Evolutionary conservation across 1,139 yeast species (phyloP).

Genomic region (Kodamaea arcana): DNA sequence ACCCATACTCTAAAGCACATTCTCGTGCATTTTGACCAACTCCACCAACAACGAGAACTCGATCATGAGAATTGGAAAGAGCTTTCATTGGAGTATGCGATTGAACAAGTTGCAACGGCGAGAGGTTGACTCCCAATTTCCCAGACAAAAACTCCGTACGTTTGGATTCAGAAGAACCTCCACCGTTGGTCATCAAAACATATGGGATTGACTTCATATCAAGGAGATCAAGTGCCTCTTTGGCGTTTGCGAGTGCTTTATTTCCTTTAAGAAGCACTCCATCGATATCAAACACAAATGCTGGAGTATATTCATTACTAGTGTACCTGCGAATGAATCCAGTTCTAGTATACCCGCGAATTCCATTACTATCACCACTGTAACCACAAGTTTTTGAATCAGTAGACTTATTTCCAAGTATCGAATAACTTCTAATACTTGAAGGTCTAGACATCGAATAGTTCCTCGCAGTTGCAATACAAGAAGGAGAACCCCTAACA

Average conservation of each 20-base stretch:
- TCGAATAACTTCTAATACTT: too few species aligned
- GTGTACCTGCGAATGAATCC: not conserved
- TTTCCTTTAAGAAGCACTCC: conserved; percentile 88
- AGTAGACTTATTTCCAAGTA: too few species aligned
- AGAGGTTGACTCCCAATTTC: conserved; percentile 47
- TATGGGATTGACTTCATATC: conserved; percentile 64
- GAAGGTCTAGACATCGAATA: too few species aligned
- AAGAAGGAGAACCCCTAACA: too few species aligned
- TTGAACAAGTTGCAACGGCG: conserved; percentile 70
- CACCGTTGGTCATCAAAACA: conserved; percentile 87
- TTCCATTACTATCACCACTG: too few species aligned
- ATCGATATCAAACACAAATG: conserved; percentile 62
- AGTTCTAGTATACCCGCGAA: too few species aligned
- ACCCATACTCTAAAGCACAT: conserved; percentile 80
- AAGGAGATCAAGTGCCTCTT: conserved; percentile 56
- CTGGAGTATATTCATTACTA: conserved; percentile 8
- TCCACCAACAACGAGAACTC: conserved; percentile 84
- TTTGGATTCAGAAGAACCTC: conserved; percentile 69
- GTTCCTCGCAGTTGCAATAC: too few species aligned
- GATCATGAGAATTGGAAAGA: conserved; percentile 39
- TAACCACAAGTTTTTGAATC: too few species aligned
- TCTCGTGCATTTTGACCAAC: conserved; percentile 62
- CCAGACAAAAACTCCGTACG: conserved; percentile 56
- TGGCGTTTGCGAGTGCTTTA: conserved; percentile 64
- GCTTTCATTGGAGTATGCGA: conserved; percentile 88